Base-by-base conservation (phyloP, 2,329 filamentous ascomycete species). In the Lasiodiplodia citricola region DNA sequence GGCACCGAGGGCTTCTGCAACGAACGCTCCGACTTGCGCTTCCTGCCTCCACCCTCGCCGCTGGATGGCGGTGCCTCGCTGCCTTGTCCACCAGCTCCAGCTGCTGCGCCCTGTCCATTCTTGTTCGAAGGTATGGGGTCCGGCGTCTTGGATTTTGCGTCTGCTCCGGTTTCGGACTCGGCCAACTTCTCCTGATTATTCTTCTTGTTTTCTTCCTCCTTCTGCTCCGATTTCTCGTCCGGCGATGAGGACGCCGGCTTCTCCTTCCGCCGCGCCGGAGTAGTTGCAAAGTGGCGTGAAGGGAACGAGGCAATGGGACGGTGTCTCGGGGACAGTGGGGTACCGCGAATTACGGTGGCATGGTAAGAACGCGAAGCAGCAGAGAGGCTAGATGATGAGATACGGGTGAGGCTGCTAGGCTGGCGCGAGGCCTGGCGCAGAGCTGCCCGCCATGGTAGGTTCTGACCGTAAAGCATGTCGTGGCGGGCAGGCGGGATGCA, bases 1-100 rank as follows among this genome's bases (percentile, higher is more conserved):
- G 96, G 96, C 16, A 98, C 91, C 2, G 91, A 88, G 1, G 94
- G 92, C 82, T 98, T 98, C 74, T 93, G 89, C 50, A 98, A 85
- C 28, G 92, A 90, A 75, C 89, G 90, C 70, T 96, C 92, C n/a
- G 83, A 79, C 60, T 89, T 86, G 41, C 79, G 75, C 67, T 93
- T 90, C 76, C 89, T 92, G 80, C 88, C 91, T 62, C 91, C 88
- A 28, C 90, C 87, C 50, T 87, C 84, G 67, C 74, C 72, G 47
- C 75, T 74, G 57, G 70, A 73, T 13, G 72, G 72, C 3, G 84
- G 81, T 11, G 68, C 16, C 21, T 66, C 55, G 11, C 87, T 74
- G 18, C 76, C 86, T 72, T 91, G 89, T 67, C 85, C 85, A 18
- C 85, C 81, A 52, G 87, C 87, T 58, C 89, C 87, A 58, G 89